Percentiles rank a stretch among this genome's conserved stretches.
These are phyloP conservation scores for Penicillium sp. DNA, from an alignment of 2,329 filamentous ascomycete species.

Conservation along the genomic window DNA sequence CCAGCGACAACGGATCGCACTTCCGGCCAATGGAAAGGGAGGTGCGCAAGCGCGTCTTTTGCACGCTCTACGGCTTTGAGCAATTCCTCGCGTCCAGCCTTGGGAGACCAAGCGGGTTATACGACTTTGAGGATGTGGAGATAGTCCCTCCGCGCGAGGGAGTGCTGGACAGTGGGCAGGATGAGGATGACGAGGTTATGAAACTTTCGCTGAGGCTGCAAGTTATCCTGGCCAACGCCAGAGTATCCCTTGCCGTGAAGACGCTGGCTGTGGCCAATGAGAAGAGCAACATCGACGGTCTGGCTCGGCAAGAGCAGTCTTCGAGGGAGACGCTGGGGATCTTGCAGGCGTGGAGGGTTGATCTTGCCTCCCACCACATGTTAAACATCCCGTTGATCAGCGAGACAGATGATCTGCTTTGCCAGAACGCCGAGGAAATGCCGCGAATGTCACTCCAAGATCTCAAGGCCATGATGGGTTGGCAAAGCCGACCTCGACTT, in stretches of 20 bases:
- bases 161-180: constrained; percentile 5
- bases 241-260: constrained; percentile 7
- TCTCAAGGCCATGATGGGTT: constrained; percentile 6
- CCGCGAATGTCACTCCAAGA: constrained; percentile 7
- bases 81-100: constrained; percentile 40
- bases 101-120: constrained; percentile 36
- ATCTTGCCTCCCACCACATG: constrained; percentile 1
- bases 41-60: constrained; percentile 38
- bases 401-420: constrained; percentile 5
- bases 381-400: constrained; percentile 5
- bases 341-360: constrained; percentile 2
- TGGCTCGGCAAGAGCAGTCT: constrained; percentile 9
- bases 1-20: constrained; percentile 16
- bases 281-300: not conserved
- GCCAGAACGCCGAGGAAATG: constrained; percentile 2
- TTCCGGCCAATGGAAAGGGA: constrained; percentile 38
- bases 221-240: constrained; percentile 5
- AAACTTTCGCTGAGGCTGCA: constrained; percentile 33
- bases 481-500: constrained; percentile 6
- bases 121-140: constrained; percentile 37
- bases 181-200: constrained; percentile 28
- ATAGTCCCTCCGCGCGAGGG: constrained; percentile 4
- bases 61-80: constrained; percentile 39
- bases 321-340: constrained; percentile 2
- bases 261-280: constrained; percentile 2